Conservation (phyloP, 2,329 filamentous ascomycete species). For the Diplodia seriata region DNA sequence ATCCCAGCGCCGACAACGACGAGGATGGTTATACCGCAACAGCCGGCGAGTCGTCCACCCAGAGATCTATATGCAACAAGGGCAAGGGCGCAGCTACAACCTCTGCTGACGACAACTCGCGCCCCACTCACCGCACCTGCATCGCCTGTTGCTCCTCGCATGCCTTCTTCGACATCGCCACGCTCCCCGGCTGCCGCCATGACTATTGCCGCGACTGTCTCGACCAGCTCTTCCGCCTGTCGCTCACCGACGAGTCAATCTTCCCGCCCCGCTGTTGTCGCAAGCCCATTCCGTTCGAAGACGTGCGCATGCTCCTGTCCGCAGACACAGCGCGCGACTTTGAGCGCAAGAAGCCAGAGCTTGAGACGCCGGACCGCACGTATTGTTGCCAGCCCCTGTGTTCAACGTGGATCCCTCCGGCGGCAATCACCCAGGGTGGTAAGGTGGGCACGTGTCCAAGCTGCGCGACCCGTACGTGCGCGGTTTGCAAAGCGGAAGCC, state of each 20-base stretch:
- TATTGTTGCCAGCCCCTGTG: not conserved
- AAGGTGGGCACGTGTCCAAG: not conserved
- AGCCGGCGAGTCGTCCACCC: not conserved
- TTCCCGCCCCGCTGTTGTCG: not conserved
- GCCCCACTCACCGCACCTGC: not conserved
- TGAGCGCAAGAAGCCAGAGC: not conserved
- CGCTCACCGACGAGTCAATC: not conserved
- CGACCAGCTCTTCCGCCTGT: not conserved
- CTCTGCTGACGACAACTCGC: not conserved
- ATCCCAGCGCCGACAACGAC: not conserved
- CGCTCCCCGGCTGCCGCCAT: rapidly evolving
- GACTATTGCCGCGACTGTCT: not conserved
- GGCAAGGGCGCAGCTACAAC: not conserved
- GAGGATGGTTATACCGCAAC: not conserved
- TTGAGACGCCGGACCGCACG: not conserved
- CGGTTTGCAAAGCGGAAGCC: not conserved
- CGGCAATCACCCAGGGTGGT: not conserved
- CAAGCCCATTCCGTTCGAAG: not conserved
- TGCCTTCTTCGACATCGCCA: not conserved
- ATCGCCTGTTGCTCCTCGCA: not conserved
- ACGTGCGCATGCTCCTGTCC: not conserved
- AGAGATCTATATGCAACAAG: not conserved
- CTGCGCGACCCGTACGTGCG: not conserved
- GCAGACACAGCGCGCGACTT: not conserved
- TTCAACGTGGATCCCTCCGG: not conserved